phyloP scores from a whole-genome alignment of 2,329 filamentous ascomycete genomes.

The Fusarium palustre region DNA sequence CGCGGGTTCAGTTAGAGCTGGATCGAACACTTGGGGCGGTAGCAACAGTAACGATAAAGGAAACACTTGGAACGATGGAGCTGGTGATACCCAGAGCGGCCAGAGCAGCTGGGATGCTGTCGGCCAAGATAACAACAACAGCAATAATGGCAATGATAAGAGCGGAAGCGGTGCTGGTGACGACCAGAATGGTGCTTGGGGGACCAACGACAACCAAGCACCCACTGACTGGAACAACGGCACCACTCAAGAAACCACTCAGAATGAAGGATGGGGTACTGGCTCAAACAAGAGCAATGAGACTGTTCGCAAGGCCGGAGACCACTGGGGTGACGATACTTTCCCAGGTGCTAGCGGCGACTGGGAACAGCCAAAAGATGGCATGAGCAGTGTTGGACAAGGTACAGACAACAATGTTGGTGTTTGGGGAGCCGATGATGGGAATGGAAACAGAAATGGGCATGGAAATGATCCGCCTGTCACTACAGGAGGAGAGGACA shows the following conservation, averaged over 20 bases:
- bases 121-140: constrained; percentile 5
- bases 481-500: constrained; percentile 31
- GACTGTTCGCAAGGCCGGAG: constrained; percentile 27
- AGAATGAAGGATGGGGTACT: constrained; percentile 11
- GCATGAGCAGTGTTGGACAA: constrained; percentile 19
- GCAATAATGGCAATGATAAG: not conserved
- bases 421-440: constrained; percentile 16
- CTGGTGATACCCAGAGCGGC: constrained; percentile 17
- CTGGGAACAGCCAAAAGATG: constrained; percentile 17
- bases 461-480: constrained; percentile 1
- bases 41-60: constrained; percentile 25
- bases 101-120: constrained; percentile 1
- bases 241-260: not conserved
- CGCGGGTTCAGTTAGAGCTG: constrained; percentile 23
- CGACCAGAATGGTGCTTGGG: constrained; percentile 18
- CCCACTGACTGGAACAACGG: constrained; percentile 15
- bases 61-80: constrained; percentile 25
- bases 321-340: constrained; percentile 42
- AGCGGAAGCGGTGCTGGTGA: not conserved
- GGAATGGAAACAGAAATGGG: not conserved
- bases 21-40: constrained; percentile 27
- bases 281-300: constrained; percentile 39
- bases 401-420: constrained; percentile 35
- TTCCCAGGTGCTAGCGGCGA: constrained; percentile 6
- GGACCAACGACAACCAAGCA: constrained; percentile 9